phyloP scores from a whole-genome alignment of 805 yeast genomes.

The Kluyveromyces starmeri region DNA sequence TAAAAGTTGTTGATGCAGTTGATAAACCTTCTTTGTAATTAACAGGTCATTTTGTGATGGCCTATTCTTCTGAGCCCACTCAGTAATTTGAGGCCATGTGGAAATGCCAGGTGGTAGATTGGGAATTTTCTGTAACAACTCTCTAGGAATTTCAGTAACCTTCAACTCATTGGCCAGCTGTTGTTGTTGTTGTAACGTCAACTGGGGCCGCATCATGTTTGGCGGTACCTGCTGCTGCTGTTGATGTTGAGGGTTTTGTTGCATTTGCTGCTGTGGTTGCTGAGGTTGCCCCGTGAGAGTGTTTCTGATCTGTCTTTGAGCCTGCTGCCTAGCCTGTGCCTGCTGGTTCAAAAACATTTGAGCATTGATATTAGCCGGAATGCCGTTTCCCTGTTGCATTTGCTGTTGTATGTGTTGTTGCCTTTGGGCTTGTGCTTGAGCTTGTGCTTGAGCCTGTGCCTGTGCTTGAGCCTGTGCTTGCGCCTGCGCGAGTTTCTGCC shows the following conservation, averaged over 20 bases:
- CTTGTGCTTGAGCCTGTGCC: conserved; percentile 20
- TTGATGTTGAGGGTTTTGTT: conserved; percentile 21
- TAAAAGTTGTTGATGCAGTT: conserved; percentile 53
- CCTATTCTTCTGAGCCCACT: conserved; percentile 47
- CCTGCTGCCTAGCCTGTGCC: conserved; percentile 44
- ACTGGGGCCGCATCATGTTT: conserved; percentile 12
- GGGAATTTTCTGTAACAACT: conserved; percentile 57
- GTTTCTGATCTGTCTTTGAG: conserved; percentile 37
- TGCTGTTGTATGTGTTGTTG: conserved; percentile 12
- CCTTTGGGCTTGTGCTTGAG: conserved; percentile 23
- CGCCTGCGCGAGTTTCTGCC: conserved; percentile 13
- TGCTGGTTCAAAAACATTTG: conserved; percentile 38
- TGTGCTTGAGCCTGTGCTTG: conserved; percentile 18
- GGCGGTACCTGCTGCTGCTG: conserved; percentile 14
- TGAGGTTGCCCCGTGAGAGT: conserved; percentile 7
- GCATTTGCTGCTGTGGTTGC: conserved; percentile 19
- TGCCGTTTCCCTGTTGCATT: conserved; percentile 5
- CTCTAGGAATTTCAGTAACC: conserved; percentile 63
- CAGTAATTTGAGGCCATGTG: conserved; percentile 75
- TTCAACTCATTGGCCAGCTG: conserved; percentile 42
- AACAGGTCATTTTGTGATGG: conserved; percentile 51
- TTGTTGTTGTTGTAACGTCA: conserved; percentile 28
- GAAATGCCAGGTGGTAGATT: conserved; percentile 67
- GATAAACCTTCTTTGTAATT: conserved; percentile 56
- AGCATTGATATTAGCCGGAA: conserved; percentile 25